Percentiles rank a stretch among this genome's conserved stretches.
Conservation (phyloP, 129 eudicot species). For the Lonicera japonica region DNA sequence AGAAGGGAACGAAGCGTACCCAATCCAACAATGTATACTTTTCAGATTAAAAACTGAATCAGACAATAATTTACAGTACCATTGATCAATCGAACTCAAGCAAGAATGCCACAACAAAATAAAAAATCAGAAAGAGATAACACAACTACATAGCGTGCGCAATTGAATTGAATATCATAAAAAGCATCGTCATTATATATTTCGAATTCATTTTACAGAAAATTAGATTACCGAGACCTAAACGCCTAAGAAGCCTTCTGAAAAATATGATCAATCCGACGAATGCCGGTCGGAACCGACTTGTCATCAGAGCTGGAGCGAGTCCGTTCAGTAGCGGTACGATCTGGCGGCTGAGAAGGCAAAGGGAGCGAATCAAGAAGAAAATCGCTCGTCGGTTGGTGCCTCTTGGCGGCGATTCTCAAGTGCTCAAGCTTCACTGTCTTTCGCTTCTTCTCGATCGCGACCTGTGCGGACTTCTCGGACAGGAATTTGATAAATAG, state of each 20-base stretch:
- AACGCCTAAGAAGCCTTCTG: constrained; percentile 42
- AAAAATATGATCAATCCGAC: constrained; percentile 65
- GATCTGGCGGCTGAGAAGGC: constrained; percentile 35
- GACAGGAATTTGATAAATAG: constrained; percentile 64
- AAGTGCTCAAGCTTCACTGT: constrained; percentile 62
- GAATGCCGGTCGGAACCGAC: constrained; percentile 38
- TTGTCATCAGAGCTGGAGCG: constrained; percentile 14
- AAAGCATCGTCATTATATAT: too few relatives aligned
- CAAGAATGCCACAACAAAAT: too few relatives aligned
- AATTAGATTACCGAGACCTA: not conserved
- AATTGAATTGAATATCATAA: not conserved
- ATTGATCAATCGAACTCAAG: too few relatives aligned
- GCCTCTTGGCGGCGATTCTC: constrained; percentile 69
- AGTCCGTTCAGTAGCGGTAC: constrained; percentile 10
- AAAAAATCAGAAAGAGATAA: not conserved
- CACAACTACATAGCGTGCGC: not conserved
- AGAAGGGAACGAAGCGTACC: too few relatives aligned
- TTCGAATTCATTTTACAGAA: not conserved
- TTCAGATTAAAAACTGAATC: too few relatives aligned
- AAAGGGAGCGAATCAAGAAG: constrained; percentile 74
- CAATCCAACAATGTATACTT: too few relatives aligned
- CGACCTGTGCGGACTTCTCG: constrained; percentile 63
- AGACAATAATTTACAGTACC: too few relatives aligned
- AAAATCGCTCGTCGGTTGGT: constrained; percentile 77
- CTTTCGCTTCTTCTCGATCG: constrained; percentile 68